Evolutionary conservation across 805 yeast species (phyloP), one percentile per base, ranked within the genome.

Genomic region (Sungouiozyma ichnusensis): DNA sequence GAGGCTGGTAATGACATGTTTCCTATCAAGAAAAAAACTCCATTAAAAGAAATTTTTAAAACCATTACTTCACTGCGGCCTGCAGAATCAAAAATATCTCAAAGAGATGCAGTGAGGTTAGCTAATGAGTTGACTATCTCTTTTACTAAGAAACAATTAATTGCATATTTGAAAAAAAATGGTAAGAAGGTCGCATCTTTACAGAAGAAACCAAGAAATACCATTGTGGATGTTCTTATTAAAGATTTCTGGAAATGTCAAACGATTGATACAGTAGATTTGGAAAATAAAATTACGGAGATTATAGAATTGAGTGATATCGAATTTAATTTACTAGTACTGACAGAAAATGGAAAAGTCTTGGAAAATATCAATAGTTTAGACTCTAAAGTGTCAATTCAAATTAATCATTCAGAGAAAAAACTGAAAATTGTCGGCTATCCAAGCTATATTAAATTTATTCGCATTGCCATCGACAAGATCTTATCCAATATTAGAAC

Each of bases 301-400:
- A 24, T 24, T 11, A 44, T 46, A 2, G 42, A 36, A 35, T 31
- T 46, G 27, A 18, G 36, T 7, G 19, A 41, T 32, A 36, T 37
- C 16, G 36, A 43, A 18, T 20, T 44, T 4, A 44, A 45, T 33
- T 45, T 59, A 14, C 40, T 60, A 29, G 35, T 60, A 20, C 45
- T 58, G 18, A 58, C 64, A 9, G 52, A 59, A 38, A 58, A 58
- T 41, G 63, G 64, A 41, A 60, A 55, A 49, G 55, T 60, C 16
- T 42, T 60, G 15, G 51, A 57, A 33, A 60, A 60, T 43, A 49
- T 60, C 32, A 51, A 60, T 3, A 47, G 58, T 16, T 45, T 60
- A 20, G 59, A 60, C 17, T 31, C 35, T 16, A 41, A 46, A 17
- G 16, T 46, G 11, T 33, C 35, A 2, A 37, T 46, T 19, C 46